Base-by-base conservation (phyloP, 1,284 basidiomycete genomes). In the Anthracocystis walkeri region DNA sequence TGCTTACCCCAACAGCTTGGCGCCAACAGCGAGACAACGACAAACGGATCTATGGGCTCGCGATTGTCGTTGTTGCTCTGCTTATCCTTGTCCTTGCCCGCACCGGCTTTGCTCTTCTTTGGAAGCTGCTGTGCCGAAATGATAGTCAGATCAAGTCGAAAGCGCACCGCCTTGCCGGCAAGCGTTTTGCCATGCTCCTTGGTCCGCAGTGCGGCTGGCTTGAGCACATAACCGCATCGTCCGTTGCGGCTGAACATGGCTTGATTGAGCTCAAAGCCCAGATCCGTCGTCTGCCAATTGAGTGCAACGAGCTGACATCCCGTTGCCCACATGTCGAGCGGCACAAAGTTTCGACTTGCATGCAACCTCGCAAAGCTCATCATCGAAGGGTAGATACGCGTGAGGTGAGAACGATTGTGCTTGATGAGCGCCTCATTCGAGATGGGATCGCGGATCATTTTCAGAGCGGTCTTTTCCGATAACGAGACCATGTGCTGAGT, bases 101-200 rank as follows among this genome's bases (percentile, higher is more conserved):
- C 27, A 33, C 40, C 56, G 2, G 49, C 56, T 29, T 77, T 77
- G 42, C 57, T 68, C 59, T 77, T 73, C 50, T 81, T 74, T 7
- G 95, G 95, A 0, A 98, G 89, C 81, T 96, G 94, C 85, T 98
- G 95, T 0, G 93, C 96, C 3, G 95, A 97, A 69, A 99, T 92
- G 78, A 97, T 88, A 20, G 23, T 63, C 5, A 82, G 61, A 27
- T 75, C 71, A 27, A 82, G 38, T 14, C 58, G 42, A 29, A 83
- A 76, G 20, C 75, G 70, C 5, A 83, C 55, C 10, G 55, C 58
- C 18, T 65, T 64, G 10, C 54, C 49, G 53, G 52, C 29, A 6
- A 61, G 21, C 59, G 59, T 76, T 77, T 75, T 86, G 48, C 63
- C 57, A 21, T 61, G 60, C 35, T 83, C 79, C 51, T 90, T 89